A percentile compares a stretch with the other conserved stretches of the same genome.
Conservation (phyloP, 768 basidiomycete genomes). For the Kwoniella bestiolae region DNA sequence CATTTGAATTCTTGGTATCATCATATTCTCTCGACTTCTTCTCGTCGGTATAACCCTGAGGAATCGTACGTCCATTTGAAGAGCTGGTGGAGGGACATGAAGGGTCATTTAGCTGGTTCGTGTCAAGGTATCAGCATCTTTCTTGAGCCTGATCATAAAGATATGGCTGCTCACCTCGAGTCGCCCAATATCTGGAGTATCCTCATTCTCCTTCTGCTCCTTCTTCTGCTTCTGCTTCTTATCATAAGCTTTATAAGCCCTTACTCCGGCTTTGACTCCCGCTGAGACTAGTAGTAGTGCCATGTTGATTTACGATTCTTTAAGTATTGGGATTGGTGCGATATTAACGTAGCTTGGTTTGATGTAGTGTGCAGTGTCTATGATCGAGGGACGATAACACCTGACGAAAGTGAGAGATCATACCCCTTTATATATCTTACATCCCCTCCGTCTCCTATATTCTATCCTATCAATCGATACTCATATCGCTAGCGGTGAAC, state of each 20-base stretch:
- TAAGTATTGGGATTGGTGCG: too few species aligned
- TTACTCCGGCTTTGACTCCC: neutral
- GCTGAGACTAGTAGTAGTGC: neutral
- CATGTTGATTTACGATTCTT: too few species aligned
- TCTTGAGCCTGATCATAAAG: neutral
- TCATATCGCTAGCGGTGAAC: neutral
- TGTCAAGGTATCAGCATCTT: neutral
- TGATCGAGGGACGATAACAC: too few species aligned
- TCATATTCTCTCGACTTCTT: conserved; percentile 12
- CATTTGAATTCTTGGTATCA: neutral
- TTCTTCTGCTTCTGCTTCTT: conserved; percentile 5
- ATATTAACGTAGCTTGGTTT: too few species aligned
- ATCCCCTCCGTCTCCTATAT: neutral
- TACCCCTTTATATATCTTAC: neutral
- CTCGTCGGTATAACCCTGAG: neutral
- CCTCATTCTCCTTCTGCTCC: neutral
- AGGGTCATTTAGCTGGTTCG: conserved; percentile 5
- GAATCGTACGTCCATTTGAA: neutral
- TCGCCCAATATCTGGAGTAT: neutral
- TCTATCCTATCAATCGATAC: neutral
- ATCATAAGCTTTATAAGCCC: conserved; percentile 10
- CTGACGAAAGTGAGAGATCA: too few species aligned
- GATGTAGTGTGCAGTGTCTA: too few species aligned
- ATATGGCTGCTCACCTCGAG: neutral
- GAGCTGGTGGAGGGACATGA: neutral